These are phyloP conservation scores for Lentinula edodes DNA, from an alignment of 768 basidiomycete genomes.

Conservation along the genomic window DNA sequence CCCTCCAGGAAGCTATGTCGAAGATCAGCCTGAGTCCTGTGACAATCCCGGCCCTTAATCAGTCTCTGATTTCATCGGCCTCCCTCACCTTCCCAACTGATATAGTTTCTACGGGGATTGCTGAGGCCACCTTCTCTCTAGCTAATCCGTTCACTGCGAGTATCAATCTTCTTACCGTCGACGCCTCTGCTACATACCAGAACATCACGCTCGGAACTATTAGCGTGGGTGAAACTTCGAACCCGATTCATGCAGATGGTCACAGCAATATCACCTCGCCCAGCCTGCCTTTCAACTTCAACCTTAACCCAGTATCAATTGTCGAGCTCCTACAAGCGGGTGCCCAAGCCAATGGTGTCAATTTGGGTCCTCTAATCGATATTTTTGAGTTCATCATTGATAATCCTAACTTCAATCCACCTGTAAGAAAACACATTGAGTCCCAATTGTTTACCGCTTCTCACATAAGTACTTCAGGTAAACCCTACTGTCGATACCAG, in stretches of 20 bases:
- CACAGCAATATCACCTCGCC: conserved; percentile 55
- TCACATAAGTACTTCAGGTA: conserved; percentile 28
- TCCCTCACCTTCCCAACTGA: conserved; percentile 56
- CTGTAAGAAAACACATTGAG: conserved; percentile 25
- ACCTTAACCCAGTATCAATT: conserved; percentile 56
- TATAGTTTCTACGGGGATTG: conserved; percentile 56
- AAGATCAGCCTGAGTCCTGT: conserved; percentile 56
- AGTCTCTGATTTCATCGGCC: conserved; percentile 53
- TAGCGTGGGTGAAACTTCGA: conserved; percentile 44
- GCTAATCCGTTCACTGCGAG: conserved; percentile 70
- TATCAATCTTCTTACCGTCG: conserved; percentile 55
- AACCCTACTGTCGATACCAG: conserved; percentile 48
- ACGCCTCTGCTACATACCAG: conserved; percentile 49
- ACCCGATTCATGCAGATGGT: conserved; percentile 55
- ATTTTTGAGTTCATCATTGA: conserved; percentile 50
- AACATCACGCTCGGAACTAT: conserved; percentile 55
- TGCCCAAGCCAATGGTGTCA: conserved; percentile 47
- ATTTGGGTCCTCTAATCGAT: conserved; percentile 53
- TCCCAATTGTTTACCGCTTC: background rate
- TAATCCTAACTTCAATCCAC: conserved; percentile 45
- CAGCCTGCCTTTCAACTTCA: conserved; percentile 55
- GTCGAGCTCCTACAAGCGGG: conserved; percentile 48
- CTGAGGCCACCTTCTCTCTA: conserved; percentile 51
- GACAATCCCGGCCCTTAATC: conserved; percentile 57
- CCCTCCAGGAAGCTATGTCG: conserved; percentile 56